Percentiles rank a stretch among this genome's conserved stretches.
Conservation (phyloP, 2,329 filamentous ascomycete species). For the Septoria petroselini region DNA sequence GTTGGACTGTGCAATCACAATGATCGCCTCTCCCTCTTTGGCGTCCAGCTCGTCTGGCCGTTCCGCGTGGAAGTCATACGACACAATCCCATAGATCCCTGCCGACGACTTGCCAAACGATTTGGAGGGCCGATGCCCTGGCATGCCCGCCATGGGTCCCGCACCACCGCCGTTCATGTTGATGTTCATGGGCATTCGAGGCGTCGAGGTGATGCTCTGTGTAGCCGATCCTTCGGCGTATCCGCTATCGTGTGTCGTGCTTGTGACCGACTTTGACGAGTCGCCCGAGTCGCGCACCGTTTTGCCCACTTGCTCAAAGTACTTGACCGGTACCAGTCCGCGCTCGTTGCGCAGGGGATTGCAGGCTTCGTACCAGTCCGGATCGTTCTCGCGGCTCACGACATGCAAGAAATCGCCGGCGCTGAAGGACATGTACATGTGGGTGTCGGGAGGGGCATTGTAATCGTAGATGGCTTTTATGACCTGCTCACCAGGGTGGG, state of each 20-base stretch:
- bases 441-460: conserved; percentile 61
- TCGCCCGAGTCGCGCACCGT: conserved; percentile 80
- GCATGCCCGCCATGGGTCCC: conserved; percentile 27
- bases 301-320: conserved; percentile 89
- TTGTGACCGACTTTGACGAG: conserved; percentile 39
- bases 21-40: conserved; percentile 92
- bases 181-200: conserved; percentile 25
- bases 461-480: conserved; percentile 97
- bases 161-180: conserved; percentile 34
- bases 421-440: conserved; percentile 75
- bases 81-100: conserved; percentile 90
- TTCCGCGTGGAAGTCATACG: conserved; percentile 95
- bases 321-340: conserved; percentile 88
- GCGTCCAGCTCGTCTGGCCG: conserved; percentile 94
- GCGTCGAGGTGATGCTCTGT: conserved; percentile 33
- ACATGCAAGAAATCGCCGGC: conserved; percentile 98
- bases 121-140: conserved; percentile 38
- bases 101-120: conserved; percentile 56
- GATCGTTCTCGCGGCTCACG: conserved; percentile 89
- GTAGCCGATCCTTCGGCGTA: conserved; percentile 61
- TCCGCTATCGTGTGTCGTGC: conserved; percentile 81
- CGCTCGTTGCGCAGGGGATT: conserved; percentile 87
- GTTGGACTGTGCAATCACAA: conserved; percentile 97
- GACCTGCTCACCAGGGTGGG: conserved; percentile 56
- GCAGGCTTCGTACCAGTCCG: conserved; percentile 97